Conservation (phyloP, 2,329 filamentous ascomycete species). For the Calonectria crousiana region DNA sequence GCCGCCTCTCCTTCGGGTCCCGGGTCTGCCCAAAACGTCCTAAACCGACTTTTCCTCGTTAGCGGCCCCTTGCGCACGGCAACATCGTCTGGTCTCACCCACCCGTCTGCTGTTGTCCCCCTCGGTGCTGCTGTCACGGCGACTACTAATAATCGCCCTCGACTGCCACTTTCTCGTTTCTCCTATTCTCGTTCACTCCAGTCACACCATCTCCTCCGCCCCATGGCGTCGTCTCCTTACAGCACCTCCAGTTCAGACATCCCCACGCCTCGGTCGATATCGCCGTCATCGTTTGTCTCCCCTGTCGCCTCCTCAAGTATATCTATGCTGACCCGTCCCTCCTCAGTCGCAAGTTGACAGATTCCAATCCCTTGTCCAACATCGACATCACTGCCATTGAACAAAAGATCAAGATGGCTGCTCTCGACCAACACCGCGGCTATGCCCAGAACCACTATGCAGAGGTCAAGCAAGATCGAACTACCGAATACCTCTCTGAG, state of each 20-base stretch:
- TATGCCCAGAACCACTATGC: conserved; percentile 69
- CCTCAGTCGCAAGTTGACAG: conserved; percentile 63
- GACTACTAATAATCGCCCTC: conserved; percentile 48
- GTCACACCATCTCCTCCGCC: conserved; percentile 41
- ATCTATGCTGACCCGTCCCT: conserved; percentile 64
- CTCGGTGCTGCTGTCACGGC: conserved; percentile 38
- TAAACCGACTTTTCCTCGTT: conserved; percentile 52
- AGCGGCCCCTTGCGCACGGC: conserved; percentile 44
- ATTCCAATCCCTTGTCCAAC: conserved; percentile 67
- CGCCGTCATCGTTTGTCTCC: conserved; percentile 61
- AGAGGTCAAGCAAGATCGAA: conserved; percentile 65
- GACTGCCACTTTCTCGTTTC: conserved; percentile 40
- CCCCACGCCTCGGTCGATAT: conserved; percentile 67
- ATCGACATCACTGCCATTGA: conserved; percentile 70
- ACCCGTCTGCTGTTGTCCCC: conserved; percentile 31
- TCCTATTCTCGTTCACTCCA: conserved; percentile 40
- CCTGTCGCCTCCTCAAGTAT: conserved; percentile 56
- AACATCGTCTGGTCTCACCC: conserved; percentile 42
- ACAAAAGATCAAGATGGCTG: conserved; percentile 70
- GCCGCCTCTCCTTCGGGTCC: conserved; percentile 43
- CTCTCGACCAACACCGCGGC: conserved; percentile 71
- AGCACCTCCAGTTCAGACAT: conserved; percentile 64
- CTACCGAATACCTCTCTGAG: conserved; percentile 67
- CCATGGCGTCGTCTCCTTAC: conserved; percentile 52
- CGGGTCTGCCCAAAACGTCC: conserved; percentile 46